These are phyloP conservation scores for Serendipita sp. DNA, from an alignment of 768 basidiomycete species.

Conservation along the genomic window DNA sequence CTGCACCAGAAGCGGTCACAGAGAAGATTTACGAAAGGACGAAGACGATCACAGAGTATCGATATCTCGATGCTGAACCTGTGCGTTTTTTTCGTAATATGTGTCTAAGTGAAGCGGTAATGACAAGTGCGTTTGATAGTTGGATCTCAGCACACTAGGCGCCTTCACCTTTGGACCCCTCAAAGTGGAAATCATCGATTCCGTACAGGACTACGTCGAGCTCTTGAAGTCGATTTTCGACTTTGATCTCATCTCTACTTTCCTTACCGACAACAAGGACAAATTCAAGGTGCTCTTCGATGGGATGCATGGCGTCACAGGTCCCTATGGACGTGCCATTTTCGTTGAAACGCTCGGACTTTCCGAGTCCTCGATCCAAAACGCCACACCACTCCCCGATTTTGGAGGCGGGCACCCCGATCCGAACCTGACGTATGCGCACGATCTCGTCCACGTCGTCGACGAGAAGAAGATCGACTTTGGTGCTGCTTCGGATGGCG, in stretches of 20 bases:
- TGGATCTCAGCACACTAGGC: conserved; percentile 75
- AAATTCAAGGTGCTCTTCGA: conserved; percentile 80
- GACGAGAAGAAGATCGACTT: conserved; percentile 77
- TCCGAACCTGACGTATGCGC: conserved; percentile 95
- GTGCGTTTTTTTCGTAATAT: conserved; percentile 37
- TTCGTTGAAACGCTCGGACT: conserved; percentile 74
- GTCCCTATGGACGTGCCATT: conserved; percentile 85
- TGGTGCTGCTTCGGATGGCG: conserved; percentile 94
- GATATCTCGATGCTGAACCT: conserved; percentile 58
- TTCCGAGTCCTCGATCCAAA: conserved; percentile 66
- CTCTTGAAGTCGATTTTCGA: conserved; percentile 86
- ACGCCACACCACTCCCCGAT: conserved; percentile 81
- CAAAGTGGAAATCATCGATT: conserved; percentile 83
- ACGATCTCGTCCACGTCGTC: conserved; percentile 81
- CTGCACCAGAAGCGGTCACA: conserved; percentile 93
- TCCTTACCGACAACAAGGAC: conserved; percentile 52
- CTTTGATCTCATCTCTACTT: conserved; percentile 79
- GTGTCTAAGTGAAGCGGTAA: not conserved
- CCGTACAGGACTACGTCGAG: conserved; percentile 73
- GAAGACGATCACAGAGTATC: conserved; percentile 75
- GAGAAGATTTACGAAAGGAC: conserved; percentile 87
- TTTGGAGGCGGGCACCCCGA: conserved; percentile 98
- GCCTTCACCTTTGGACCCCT: conserved; percentile 67
- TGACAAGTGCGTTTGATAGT: conserved; percentile 24
- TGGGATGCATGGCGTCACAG: conserved; percentile 91